Evolutionary conservation across 192 early-diverging fungal species (phyloP), one percentile per base, ranked within the genome.

Genomic region (Coemansia sp.): DNA sequence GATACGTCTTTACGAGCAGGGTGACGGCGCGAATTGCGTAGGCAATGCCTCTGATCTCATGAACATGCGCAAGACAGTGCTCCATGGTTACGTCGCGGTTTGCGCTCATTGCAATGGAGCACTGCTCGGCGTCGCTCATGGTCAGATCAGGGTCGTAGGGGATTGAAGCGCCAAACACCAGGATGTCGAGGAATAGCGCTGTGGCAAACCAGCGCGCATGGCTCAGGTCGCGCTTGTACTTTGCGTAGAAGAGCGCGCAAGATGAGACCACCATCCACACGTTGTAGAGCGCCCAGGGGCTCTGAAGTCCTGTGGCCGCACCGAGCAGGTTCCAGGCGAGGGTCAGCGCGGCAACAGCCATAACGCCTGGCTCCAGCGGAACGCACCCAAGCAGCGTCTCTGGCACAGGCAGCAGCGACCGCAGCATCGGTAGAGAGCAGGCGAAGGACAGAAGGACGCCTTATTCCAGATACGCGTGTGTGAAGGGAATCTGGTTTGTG

Each of bases 221-320:
- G 47, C 75, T 67, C 18, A 39, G 18, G 63, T 82, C 79, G 60
- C 73, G 74, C 56, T 72, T 68, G 63, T 43, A 52, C 59, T 67
- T 71, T 16, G 72, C 77, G 65, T 79, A 79, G 68, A 79, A 62
- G 18, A 73, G 59, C n/a, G 78, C 73, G 11, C 54, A 64, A 9
- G 72, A 70, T 26, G 78, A 80, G 63, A 75, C 78, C 11, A 53
- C 63, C 72, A 80, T 80, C 78, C 78, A 80, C 23, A 56, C 42
- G 53, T 38, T 67, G 69, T 79, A 79, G 23, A 65, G 43, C n/a
- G 50, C 65, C 77, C 77, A 79, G 32, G 64, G 18, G 69, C 69
- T 74, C 39, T 48, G 61, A 23, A 73, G 45, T 26, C 66, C 69
- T 15, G 66, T 71, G 32, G 61, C 41, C 4, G 66, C 39, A 26